These are phyloP conservation scores for Euphorbia corollata DNA, from an alignment of 441 rosid genomes.

Conservation along the genomic window DNA sequence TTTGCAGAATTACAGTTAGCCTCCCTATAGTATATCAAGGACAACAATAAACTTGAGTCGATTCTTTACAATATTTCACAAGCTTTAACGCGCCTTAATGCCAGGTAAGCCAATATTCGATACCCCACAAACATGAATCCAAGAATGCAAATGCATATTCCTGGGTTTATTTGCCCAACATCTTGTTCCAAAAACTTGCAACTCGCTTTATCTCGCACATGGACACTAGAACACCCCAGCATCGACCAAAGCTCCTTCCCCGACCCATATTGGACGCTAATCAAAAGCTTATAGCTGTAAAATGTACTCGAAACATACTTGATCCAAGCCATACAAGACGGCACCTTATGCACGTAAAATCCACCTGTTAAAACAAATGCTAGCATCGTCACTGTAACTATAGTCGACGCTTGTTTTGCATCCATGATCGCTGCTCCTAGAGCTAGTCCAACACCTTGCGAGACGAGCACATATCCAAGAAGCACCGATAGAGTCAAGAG, in stretches of 20 bases:
- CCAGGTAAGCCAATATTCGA: slow-evolving; percentile 69
- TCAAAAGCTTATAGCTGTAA: slow-evolving; percentile 58
- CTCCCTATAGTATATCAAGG: not conserved
- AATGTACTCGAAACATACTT: slow-evolving; percentile 67
- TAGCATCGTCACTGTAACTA: slow-evolving; percentile 75
- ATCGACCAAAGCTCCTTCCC: slow-evolving; percentile 36
- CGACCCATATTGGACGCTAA: slow-evolving; percentile 50
- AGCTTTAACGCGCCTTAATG: slow-evolving; percentile 49
- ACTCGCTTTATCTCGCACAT: slow-evolving; percentile 18
- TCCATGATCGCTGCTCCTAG: slow-evolving; percentile 83
- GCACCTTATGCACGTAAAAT: slow-evolving; percentile 74
- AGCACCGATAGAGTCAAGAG: slow-evolving; percentile 50
- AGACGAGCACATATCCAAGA: slow-evolving; percentile 65
- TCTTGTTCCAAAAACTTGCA: slow-evolving; percentile 66
- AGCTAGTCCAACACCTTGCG: slow-evolving; percentile 84
- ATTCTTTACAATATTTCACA: slow-evolving; percentile 10
- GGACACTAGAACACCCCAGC: slow-evolving; percentile 37
- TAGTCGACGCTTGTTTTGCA: slow-evolving; percentile 77
- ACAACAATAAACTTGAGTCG: not conserved
- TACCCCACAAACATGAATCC: slow-evolving; percentile 69
- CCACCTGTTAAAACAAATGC: slow-evolving; percentile 87
- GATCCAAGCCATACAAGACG: slow-evolving; percentile 61
- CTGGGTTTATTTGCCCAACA: slow-evolving; percentile 48
- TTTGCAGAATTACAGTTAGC: slow-evolving; percentile 28
- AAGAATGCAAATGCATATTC: slow-evolving; percentile 36